Evolutionary conservation across 192 early-diverging fungal genomes (phyloP).

Genomic region (Helicostylum pulchrum): DNA sequence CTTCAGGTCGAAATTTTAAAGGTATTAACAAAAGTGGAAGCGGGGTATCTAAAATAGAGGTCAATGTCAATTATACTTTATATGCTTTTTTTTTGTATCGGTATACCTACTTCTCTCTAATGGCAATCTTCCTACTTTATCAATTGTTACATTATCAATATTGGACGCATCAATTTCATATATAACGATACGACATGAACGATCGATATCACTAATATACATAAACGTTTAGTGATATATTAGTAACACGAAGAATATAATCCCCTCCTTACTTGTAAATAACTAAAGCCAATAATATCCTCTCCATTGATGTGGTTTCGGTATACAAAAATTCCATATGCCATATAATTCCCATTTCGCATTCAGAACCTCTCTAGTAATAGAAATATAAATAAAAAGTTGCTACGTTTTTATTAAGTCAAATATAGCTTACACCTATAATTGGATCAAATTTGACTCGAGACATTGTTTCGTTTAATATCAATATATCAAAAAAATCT

Average conservation of each 20-base stretch:
- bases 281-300: constrained; percentile 14
- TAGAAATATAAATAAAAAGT: not conserved
- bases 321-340: constrained; percentile 35
- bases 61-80: not conserved
- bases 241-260: too few relatives aligned
- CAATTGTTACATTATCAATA: constrained; percentile 12
- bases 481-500: constrained; percentile 27
- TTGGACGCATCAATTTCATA: constrained; percentile 21
- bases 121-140: constrained; percentile 27
- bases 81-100: too few relatives aligned
- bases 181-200: constrained; percentile 19
- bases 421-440: not conserved
- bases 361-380: constrained; percentile 22
- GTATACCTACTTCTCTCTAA: constrained; percentile 15
- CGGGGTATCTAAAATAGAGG: constrained; percentile 16
- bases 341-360: constrained; percentile 34
- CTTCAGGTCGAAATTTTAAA: constrained; percentile 8
- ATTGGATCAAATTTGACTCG: constrained; percentile 22
- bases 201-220: constrained; percentile 19
- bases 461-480: constrained; percentile 18
- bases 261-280: constrained; percentile 3
- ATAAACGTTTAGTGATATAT: not conserved
- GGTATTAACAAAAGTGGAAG: constrained; percentile 29
- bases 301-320: not conserved
- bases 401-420: too few relatives aligned